Base-by-base conservation (phyloP, 345 rosid genomes). In the Gossypium herbaceum region DNA sequence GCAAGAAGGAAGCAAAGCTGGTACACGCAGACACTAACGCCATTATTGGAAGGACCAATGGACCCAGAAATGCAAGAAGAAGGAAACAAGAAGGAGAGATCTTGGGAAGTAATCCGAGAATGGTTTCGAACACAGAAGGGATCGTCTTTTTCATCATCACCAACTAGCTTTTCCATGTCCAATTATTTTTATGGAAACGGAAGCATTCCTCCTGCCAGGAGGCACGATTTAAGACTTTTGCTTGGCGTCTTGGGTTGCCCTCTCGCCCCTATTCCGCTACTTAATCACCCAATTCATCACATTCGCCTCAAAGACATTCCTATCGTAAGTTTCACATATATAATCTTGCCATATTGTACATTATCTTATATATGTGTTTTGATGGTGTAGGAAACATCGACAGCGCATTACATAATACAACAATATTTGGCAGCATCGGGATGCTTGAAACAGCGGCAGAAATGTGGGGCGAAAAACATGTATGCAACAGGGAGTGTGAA, bases 381-480 rank as follows among this genome's bases (percentile, higher is more conserved):
- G 39, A 34, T 34, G 39, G 39, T 34, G 39, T 34, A 93, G 98
- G 91, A 91, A 73, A 87, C 90, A 7, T 92, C 92, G 15, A 84
- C 84, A 50, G 98, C 98, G 6, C 85, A 86, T 81, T 94, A 94
- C 65, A 94, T 92, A 39, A 86, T 91, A 82, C 91, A 94, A n/a
- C 98, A 94, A 59, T 94, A 92, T 80, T 73, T 92, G 85, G 98
- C 98, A 20, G 93, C 98, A 3, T 86, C 98, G 13, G 97, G 98
- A 24, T 85, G 94, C 77, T 76, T 86, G 61, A 89, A 87, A 78
- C 84, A 82, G 67, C 82, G 81, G 67, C 75, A 86, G 22, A 91
- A 85, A 41, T 57, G 88, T 3, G 61, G 61, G 12, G 82, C 79
- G 6, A 90, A 90, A 60, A 92, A 90, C 84, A 92, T 94, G 98